These are phyloP conservation scores for Penicillium decumbens DNA, from an alignment of 2,329 filamentous ascomycete species.

Conservation along the genomic window DNA sequence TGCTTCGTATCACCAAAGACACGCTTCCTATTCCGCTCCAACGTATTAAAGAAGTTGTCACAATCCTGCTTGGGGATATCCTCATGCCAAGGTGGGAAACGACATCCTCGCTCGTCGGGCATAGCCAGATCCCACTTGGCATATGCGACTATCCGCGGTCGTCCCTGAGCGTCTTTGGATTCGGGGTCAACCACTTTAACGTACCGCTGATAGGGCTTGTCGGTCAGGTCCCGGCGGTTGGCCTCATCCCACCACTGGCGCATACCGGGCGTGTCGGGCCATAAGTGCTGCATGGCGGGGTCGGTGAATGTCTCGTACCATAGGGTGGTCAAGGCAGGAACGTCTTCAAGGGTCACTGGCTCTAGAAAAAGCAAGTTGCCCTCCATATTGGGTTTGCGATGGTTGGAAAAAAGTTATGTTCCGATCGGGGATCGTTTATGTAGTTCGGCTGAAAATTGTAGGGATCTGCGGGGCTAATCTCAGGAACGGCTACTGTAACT, in stretches of 20 bases:
- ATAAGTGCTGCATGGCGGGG: conserved; percentile 16
- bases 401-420: background rate
- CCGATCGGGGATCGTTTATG: background rate
- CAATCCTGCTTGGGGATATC: conserved; percentile 17
- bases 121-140: conserved; percentile 30
- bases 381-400: background rate
- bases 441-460: background rate
- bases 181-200: conserved; percentile 27
- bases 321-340: conserved; percentile 21
- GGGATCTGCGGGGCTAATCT: background rate
- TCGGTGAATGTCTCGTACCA: conserved; percentile 27
- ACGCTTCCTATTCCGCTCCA: conserved; percentile 19
- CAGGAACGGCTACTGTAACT: background rate
- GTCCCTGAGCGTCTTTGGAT: conserved; percentile 5
- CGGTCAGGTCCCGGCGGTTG: conserved; percentile 19
- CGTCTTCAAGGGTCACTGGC: conserved; percentile 20
- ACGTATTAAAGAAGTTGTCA: conserved; percentile 16
- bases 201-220: conserved; percentile 25
- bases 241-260: conserved; percentile 26
- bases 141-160: conserved; percentile 22
- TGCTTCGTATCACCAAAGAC: conserved; percentile 25
- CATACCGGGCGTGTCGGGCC: conserved; percentile 27
- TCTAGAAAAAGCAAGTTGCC: conserved; percentile 6
- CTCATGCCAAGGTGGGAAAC: conserved; percentile 28
- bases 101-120: conserved; percentile 22